phyloP scores from a whole-genome alignment of 1,284 basidiomycete genomes.

The Fistulina hepatica region DNA sequence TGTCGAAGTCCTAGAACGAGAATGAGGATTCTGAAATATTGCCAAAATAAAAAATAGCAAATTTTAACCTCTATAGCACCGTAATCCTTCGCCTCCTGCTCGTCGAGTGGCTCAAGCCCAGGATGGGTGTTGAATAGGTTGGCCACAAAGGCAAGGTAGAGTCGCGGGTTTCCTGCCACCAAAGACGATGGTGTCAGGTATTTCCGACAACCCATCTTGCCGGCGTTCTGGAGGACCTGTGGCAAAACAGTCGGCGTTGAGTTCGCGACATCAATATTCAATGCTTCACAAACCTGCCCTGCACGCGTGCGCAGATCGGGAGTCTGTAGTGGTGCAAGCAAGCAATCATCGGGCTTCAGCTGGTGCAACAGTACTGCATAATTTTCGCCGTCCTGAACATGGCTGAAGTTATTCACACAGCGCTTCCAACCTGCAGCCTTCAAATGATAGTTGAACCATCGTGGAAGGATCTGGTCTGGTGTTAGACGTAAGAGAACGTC shows the following conservation, averaged over 20 bases:
- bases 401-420: conserved; percentile 88
- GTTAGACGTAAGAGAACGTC: conserved; percentile 91
- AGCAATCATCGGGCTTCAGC: conserved; percentile 89
- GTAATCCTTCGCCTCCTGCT: conserved; percentile 76
- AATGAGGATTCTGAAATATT: conserved; percentile 90
- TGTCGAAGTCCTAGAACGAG: conserved; percentile 92
- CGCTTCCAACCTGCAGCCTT: conserved; percentile 90
- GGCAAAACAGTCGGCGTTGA: too few species aligned
- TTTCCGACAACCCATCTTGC: conserved; percentile 88
- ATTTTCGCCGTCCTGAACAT: conserved; percentile 91
- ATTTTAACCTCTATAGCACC: conserved; percentile 90
- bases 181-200: conserved; percentile 91
- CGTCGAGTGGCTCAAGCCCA: conserved; percentile 85
- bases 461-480: conserved; percentile 90
- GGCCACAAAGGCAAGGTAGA: conserved; percentile 97
- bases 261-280: too few species aligned
- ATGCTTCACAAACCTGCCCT: too few species aligned
- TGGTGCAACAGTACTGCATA: conserved; percentile 95
- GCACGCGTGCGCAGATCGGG: conserved; percentile 74
- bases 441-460: conserved; percentile 99
- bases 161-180: conserved; percentile 90
- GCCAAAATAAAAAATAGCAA: too few species aligned
- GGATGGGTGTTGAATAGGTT: conserved; percentile 98
- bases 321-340: conserved; percentile 86
- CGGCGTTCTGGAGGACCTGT: conserved; percentile 93